phyloP scores from a whole-genome alignment of 495 filamentous ascomycete genomes.

The Pseudevernia furfuracea region DNA sequence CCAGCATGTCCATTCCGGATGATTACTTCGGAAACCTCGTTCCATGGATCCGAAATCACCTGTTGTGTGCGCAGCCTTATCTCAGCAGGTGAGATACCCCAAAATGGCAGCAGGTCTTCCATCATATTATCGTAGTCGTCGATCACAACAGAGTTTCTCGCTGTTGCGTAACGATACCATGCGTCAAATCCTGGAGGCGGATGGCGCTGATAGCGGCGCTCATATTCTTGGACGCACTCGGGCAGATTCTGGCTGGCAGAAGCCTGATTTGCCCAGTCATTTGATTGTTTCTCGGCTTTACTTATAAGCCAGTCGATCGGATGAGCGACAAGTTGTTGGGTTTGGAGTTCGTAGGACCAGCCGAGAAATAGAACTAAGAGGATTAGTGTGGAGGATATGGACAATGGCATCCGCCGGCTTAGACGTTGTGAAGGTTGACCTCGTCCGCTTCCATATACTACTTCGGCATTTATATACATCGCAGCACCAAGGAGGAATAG shows the following conservation, averaged over 20 bases:
- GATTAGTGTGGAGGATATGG: slow-evolving; percentile 8
- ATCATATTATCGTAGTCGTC: slow-evolving; percentile 73
- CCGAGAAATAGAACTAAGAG: slow-evolving; percentile 11
- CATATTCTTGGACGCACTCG: slow-evolving; percentile 38
- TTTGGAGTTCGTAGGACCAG: slow-evolving; percentile 10
- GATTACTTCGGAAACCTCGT: slow-evolving; percentile 42
- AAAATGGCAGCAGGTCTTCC: slow-evolving; percentile 63
- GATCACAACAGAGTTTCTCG: slow-evolving; percentile 55
- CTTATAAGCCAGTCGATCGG: slow-evolving; percentile 46
- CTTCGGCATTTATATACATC: slow-evolving; percentile 30
- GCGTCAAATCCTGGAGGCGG: slow-evolving; percentile 55
- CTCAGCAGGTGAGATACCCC: slow-evolving; percentile 54
- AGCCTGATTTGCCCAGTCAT: slow-evolving; percentile 34
- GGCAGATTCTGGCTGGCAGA: slow-evolving; percentile 34
- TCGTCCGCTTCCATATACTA: slow-evolving; percentile 29
- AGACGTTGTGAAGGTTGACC: slow-evolving; percentile 22
- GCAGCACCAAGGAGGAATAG: slow-evolving; percentile 17
- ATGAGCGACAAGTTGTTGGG: slow-evolving; percentile 24
- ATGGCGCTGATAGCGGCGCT: slow-evolving; percentile 38
- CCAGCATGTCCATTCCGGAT: slow-evolving; percentile 41
- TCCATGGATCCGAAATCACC: slow-evolving; percentile 41
- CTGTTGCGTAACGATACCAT: slow-evolving; percentile 67
- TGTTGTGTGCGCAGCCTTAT: slow-evolving; percentile 45
- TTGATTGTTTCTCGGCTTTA: slow-evolving; percentile 34
- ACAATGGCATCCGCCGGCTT: slow-evolving; percentile 6